phyloP scores from a whole-genome alignment of 192 early-diverging fungal genomes.

The Lunasporangiospora selenospora region DNA sequence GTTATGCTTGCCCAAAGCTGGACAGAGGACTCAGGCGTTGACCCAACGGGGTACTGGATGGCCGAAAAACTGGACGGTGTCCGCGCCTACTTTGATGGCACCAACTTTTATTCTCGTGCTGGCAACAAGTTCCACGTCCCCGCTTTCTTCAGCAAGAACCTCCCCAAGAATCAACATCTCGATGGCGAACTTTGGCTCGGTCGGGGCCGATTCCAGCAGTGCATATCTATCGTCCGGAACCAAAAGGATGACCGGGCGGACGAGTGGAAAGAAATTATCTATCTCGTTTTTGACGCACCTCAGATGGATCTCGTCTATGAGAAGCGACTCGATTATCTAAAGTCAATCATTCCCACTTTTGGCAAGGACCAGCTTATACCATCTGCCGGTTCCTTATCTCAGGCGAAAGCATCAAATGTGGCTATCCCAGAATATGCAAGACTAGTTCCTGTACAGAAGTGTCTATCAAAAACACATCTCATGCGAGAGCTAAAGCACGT shows the following conservation, averaged over 20 bases:
- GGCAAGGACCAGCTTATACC: slow-evolving; percentile 13
- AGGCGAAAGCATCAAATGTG: background rate
- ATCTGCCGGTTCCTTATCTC: background rate
- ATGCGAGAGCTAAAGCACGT: slow-evolving; percentile 57
- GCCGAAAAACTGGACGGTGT: slow-evolving; percentile 79
- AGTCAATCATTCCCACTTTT: slow-evolving; percentile 42
- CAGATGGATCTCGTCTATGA: slow-evolving; percentile 58
- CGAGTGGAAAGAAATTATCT: slow-evolving; percentile 61
- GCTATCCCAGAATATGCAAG: slow-evolving; percentile 39
- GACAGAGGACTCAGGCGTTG: slow-evolving; percentile 45
- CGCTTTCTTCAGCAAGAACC: slow-evolving; percentile 47
- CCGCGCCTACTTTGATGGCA: slow-evolving; percentile 67
- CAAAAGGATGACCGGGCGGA: slow-evolving; percentile 32
- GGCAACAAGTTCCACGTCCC: slow-evolving; percentile 67
- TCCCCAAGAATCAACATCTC: slow-evolving; percentile 62
- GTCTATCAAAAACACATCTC: slow-evolving; percentile 52
- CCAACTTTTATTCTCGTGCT: slow-evolving; percentile 57
- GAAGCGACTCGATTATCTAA: slow-evolving; percentile 53
- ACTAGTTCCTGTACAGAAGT: slow-evolving; percentile 58
- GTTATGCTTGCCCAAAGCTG: slow-evolving; percentile 52
- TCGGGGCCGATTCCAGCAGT: slow-evolving; percentile 65
- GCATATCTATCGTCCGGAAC: slow-evolving; percentile 69
- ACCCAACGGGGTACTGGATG: slow-evolving; percentile 77
- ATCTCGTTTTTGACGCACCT: slow-evolving; percentile 71
- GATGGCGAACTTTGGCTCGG: slow-evolving; percentile 79